phyloP scores from a whole-genome alignment of 768 basidiomycete species.

The Galerina sulciceps region DNA sequence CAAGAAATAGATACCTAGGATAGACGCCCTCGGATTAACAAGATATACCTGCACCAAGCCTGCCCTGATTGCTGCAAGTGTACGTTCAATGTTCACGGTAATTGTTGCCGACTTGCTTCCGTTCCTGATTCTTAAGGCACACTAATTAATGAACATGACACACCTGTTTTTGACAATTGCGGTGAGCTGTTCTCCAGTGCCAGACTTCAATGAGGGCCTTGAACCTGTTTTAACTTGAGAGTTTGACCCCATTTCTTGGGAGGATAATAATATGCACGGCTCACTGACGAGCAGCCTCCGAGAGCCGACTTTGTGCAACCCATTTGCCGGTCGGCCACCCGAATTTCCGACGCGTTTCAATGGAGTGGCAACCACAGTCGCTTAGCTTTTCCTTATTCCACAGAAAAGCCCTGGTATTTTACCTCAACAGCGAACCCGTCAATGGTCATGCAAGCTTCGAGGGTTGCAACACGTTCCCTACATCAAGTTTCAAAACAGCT shows the following conservation, averaged over 20 bases:
- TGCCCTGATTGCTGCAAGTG: too few relatives aligned
- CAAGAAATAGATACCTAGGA: conserved; percentile 41
- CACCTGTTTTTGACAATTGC: background rate
- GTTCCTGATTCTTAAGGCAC: conserved; percentile 9
- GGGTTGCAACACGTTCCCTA: background rate
- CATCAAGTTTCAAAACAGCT: conserved; percentile 3
- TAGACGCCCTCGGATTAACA: conserved; percentile 12
- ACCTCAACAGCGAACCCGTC: too few relatives aligned
- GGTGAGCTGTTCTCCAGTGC: background rate
- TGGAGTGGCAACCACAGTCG: too few relatives aligned
- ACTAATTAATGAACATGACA: background rate
- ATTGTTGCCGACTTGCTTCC: background rate
- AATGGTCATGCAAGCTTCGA: too few relatives aligned
- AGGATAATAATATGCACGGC: too few relatives aligned
- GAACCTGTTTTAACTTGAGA: background rate
- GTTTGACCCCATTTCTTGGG: too few relatives aligned
- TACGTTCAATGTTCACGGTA: too few relatives aligned
- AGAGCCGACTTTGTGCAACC: too few relatives aligned
- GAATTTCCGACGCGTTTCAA: background rate
- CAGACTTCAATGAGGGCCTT: background rate
- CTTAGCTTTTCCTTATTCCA: too few relatives aligned
- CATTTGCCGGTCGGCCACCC: too few relatives aligned
- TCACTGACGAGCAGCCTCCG: too few relatives aligned
- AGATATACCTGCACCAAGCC: conserved; percentile 6
- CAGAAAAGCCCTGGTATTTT: too few relatives aligned